These are phyloP conservation scores for Pleurotus pulmonarius DNA, from an alignment of 768 basidiomycete genomes.

Conservation along the genomic window DNA sequence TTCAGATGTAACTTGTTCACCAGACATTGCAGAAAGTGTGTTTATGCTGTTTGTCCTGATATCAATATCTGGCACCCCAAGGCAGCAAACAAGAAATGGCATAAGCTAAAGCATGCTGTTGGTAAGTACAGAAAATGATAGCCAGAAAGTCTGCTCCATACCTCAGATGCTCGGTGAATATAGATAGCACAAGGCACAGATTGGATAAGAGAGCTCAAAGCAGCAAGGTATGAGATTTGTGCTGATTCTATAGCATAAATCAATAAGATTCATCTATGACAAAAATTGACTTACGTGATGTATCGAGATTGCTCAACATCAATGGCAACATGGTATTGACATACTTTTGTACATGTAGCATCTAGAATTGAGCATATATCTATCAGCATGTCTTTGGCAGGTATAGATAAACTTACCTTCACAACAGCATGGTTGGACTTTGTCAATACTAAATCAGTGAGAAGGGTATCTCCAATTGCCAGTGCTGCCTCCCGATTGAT, in stretches of 20 bases:
- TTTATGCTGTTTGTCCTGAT: constrained; percentile 81
- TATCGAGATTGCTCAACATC: constrained; percentile 65
- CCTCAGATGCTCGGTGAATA: constrained; percentile 59
- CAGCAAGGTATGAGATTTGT: constrained; percentile 75
- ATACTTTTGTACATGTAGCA: constrained; percentile 74
- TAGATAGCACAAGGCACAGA: constrained; percentile 77
- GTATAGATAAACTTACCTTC: constrained; percentile 46
- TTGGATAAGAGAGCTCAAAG: constrained; percentile 76
- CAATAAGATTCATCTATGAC: background rate
- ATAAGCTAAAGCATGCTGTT: constrained; percentile 57
- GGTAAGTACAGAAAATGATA: background rate
- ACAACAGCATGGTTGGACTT: constrained; percentile 78
- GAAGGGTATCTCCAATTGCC: constrained; percentile 64
- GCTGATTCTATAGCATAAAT: constrained; percentile 33
- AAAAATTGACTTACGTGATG: constrained; percentile 38
- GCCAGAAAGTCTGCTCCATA: constrained; percentile 22
- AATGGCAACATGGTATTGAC: constrained; percentile 69
- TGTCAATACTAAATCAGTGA: constrained; percentile 59
- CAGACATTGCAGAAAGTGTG: constrained; percentile 68
- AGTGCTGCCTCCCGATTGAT: constrained; percentile 75
- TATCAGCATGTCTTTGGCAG: background rate
- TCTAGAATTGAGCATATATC: constrained; percentile 32
- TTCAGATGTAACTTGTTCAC: constrained; percentile 42
- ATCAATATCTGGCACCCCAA: constrained; percentile 70
- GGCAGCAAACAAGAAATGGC: constrained; percentile 81